Conservation (phyloP, 208 protist genomes). For the Strigomonas culicis region DNA sequence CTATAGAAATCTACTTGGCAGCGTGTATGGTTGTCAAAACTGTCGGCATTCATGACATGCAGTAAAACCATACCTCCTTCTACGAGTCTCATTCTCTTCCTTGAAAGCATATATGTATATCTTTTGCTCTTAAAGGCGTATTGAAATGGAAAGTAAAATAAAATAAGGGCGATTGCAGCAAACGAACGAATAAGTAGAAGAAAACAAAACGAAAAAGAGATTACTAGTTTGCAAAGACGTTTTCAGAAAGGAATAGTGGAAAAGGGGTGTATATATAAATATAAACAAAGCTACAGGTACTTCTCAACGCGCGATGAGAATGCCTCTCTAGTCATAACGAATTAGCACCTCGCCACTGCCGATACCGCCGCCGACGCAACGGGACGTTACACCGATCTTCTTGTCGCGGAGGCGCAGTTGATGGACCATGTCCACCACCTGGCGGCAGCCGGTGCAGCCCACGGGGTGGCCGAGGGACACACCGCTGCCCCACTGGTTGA, state of each 20-base stretch:
- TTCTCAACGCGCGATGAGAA: background rate
- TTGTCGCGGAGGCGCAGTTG: constrained; percentile 49
- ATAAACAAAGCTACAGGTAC: background rate
- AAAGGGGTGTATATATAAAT: background rate
- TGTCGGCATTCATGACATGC: background rate
- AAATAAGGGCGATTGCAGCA: background rate
- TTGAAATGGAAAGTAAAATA: constrained; percentile 1
- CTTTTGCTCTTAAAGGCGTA: background rate
- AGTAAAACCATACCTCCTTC: background rate
- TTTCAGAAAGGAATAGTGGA: constrained; percentile 3
- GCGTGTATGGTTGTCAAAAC: background rate
- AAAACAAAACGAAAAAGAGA: constrained; percentile 15
- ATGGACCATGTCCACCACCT: constrained; percentile 81
- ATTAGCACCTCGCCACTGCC: constrained; percentile 87
- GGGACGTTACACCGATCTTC: constrained; percentile 80
- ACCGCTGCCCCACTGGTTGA: constrained; percentile 96
- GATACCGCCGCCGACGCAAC: constrained; percentile 96
- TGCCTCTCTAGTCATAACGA: constrained; percentile 27
- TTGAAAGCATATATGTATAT: constrained; percentile 2
- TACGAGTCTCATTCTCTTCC: background rate
- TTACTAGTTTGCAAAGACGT: constrained; percentile 1
- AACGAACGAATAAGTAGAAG: background rate
- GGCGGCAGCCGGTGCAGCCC: constrained; percentile 89
- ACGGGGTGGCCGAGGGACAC: constrained; percentile 95
- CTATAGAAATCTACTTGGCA: background rate